Evolutionary conservation across 106 monocot species (phyloP), one percentile per base, ranked within the genome.

Genomic region (Ottelia alismoides): DNA sequence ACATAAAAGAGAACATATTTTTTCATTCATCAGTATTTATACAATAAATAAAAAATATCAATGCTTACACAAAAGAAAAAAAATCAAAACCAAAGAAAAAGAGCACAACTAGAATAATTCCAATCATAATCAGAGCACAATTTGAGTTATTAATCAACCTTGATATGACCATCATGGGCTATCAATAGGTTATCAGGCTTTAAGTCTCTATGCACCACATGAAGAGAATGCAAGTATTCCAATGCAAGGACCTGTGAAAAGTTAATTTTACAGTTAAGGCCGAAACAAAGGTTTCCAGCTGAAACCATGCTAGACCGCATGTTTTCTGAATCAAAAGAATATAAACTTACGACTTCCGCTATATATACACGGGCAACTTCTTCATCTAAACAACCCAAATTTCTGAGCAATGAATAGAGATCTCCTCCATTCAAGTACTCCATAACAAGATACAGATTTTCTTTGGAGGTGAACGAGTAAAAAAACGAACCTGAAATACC

Each of bases 401-500:
- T 99, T 80, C 90, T 86, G 61, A 99, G 35, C 45, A 99, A 62
- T 47, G 98, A 99, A 59, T 99, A 99, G 22, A 99, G 76, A 60
- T 99, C 98, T 14, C 98, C 98, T 28, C 98, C 98, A 70, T 90
- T 90, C 43, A 99, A 60, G 63, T 99, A 99, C 45, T 99, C 98
- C 90, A 99, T 99, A 22, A 99, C 98, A 57, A 99, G 48, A 70
- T 99, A 99, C 28, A 99, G 90, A 60, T 99, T 99, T 67, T 99
- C 98, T 70, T 77, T 86, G 71, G 82, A 99, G 40, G 98, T 99
- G 63, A 99, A 99, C 53, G 98, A 99, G 70, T 99, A 99, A 77
- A 79, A 99, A 69, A 99, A 99, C 98, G 76, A 9, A 99, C 98
- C 98, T 98, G 79, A 57, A 43, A 60, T 55, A 22, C 68, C 27